A percentile compares a stretch with the other conserved stretches of the same genome.
Conservation (phyloP, 73 alveolate species). For the Tetrahymena elliotti region DNA sequence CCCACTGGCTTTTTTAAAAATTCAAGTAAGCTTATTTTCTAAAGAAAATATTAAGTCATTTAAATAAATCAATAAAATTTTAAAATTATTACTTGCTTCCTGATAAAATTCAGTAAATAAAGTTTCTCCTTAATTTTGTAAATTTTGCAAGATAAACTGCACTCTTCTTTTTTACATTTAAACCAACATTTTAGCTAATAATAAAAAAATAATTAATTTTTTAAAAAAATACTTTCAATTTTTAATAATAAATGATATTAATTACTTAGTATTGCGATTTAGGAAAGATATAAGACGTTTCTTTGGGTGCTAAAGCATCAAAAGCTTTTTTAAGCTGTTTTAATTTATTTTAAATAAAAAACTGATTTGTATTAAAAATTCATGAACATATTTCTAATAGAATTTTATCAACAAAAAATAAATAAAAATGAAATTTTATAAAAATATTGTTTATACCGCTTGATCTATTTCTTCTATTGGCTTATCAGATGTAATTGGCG, state of each 20-base stretch:
- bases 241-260: too few relatives aligned
- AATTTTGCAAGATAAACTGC: neutral
- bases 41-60: neutral
- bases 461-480: neutral
- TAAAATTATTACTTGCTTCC: neutral
- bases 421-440: neutral
- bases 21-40: neutral
- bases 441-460: neutral
- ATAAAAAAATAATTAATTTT: neutral
- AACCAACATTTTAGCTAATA: neutral
- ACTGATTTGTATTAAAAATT: neutral
- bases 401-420: too few relatives aligned
- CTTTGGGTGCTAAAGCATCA: neutral
- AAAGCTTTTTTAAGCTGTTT: neutral
- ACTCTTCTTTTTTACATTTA: neutral
- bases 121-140: neutral
- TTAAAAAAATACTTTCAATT: neutral
- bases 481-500: neutral
- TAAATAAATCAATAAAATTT: neutral
- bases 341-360: neutral
- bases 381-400: too few relatives aligned
- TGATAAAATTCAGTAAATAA: neutral
- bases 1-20: neutral
- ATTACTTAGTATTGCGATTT: neutral
- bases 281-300: neutral